phyloP scores from a whole-genome alignment of 1,139 yeast genomes.

The Candida smagusa region DNA sequence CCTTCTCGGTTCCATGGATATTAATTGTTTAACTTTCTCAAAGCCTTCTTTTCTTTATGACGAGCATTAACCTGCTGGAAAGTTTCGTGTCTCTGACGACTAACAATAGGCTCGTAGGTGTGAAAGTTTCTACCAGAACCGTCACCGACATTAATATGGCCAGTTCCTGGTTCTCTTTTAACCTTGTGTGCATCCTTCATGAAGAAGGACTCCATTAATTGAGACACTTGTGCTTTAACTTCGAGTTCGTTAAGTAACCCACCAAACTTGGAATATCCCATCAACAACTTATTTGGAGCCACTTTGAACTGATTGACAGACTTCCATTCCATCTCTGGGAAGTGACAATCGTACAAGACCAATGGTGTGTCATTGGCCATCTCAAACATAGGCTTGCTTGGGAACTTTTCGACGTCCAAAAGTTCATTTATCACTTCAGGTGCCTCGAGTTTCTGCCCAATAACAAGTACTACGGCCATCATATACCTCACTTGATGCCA shows the following conservation, averaged over 20 bases:
- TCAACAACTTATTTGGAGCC: slow-evolving; percentile 15
- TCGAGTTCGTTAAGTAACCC: slow-evolving; percentile 33
- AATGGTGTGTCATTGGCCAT: slow-evolving; percentile 94
- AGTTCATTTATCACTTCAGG: slow-evolving; percentile 57
- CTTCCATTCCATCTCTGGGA: slow-evolving; percentile 67
- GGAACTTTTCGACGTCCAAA: slow-evolving; percentile 54
- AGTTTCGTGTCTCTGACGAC: slow-evolving; percentile 59
- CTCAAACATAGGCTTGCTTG: slow-evolving; percentile 76
- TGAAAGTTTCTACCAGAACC: slow-evolving; percentile 62
- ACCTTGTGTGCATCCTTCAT: slow-evolving; percentile 19
- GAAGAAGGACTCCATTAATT: slow-evolving; percentile 26
- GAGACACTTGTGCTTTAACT: slow-evolving; percentile 32
- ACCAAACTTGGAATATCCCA: slow-evolving; percentile 27
- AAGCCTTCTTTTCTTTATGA: slow-evolving; percentile 46
- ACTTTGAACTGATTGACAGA: slow-evolving; percentile 15
- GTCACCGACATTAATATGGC: slow-evolving; percentile 60
- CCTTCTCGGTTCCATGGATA: not conserved
- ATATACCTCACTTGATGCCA: slow-evolving; percentile 99
- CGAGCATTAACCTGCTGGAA: slow-evolving; percentile 67
- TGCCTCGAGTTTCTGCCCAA: slow-evolving; percentile 75
- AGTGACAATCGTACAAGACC: slow-evolving; percentile 84
- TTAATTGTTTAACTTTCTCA: not conserved
- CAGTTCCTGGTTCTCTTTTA: slow-evolving; percentile 20
- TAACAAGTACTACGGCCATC: slow-evolving; percentile 76
- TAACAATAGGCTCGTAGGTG: slow-evolving; percentile 54